phyloP scores from a whole-genome alignment of 2,329 filamentous ascomycete species.

The Didymella glomerata region DNA sequence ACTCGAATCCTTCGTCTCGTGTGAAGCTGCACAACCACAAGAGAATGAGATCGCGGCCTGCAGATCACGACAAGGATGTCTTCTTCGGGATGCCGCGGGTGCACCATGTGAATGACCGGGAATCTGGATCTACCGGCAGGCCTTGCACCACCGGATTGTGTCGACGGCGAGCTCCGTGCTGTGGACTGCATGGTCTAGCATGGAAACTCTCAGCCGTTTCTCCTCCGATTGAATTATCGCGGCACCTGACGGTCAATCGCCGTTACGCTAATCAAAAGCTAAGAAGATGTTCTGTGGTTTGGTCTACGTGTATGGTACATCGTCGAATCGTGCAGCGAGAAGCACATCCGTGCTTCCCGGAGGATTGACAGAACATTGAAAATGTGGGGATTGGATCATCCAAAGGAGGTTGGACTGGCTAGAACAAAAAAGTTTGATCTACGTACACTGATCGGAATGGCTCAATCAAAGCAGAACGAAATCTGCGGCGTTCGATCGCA shows the following conservation, averaged over 20 bases:
- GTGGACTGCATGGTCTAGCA: background rate
- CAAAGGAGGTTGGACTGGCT: background rate
- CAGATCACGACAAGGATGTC: conserved; percentile 5
- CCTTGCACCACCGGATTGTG: background rate
- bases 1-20: background rate
- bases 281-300: background rate
- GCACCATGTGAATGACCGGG: background rate
- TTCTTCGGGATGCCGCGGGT: background rate
- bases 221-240: background rate
- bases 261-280: background rate
- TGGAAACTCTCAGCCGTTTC: background rate
- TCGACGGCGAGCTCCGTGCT: background rate
- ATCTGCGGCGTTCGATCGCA: background rate
- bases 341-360: background rate
- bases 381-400: background rate
- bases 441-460: background rate
- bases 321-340: background rate
- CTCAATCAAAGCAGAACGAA: background rate
- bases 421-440: background rate
- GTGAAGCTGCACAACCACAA: background rate
- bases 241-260: background rate
- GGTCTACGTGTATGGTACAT: background rate
- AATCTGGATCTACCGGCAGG: conserved; percentile 9
- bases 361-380: background rate
- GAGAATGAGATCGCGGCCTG: background rate